A percentile compares a stretch with the other conserved stretches of the same genome.
phyloP scores from a whole-genome alignment of 208 protist species.

The Crithidia bombi region DNA sequence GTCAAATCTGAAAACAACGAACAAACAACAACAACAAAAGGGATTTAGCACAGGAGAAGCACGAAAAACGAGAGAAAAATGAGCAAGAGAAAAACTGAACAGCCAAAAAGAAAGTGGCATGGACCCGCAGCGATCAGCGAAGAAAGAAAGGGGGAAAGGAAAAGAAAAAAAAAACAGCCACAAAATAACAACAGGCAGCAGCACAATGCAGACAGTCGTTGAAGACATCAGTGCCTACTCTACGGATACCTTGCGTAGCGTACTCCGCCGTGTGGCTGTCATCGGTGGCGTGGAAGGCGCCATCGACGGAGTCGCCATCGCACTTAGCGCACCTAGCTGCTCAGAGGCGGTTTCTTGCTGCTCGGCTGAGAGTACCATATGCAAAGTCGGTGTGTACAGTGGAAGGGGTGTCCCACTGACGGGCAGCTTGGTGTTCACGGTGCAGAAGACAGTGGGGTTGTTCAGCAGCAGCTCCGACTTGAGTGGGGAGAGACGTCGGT shows the following conservation, averaged over 20 bases:
- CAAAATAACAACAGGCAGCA: constrained; percentile 3
- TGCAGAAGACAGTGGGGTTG: constrained; percentile 52
- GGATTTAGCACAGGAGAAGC: no score
- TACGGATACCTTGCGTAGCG: constrained; percentile 14
- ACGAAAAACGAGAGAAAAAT: constrained; percentile 8
- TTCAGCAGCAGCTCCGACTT: constrained; percentile 2
- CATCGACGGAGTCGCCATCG: neutral
- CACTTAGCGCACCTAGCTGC: constrained; percentile 14
- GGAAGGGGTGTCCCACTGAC: constrained; percentile 22
- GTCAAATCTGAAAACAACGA: no score
- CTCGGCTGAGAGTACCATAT: constrained; percentile 19
- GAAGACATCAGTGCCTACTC: neutral
- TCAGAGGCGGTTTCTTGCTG: constrained; percentile 20
- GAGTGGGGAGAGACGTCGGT: neutral
- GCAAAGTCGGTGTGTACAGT: constrained; percentile 45
- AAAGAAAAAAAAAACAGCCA: neutral
- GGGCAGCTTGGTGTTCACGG: constrained; percentile 30
- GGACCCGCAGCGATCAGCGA: no score
- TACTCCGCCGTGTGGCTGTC: constrained; percentile 42
- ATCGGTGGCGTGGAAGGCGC: constrained; percentile 16
- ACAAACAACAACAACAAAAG: no score
- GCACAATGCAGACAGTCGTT: neutral
- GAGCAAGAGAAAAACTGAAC: constrained; percentile 21
- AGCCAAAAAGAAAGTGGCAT: constrained; percentile 7
- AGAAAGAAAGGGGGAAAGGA: neutral